These are phyloP conservation scores for Diospyros lotus DNA, from an alignment of 148 eudicot genomes.

Conservation along the genomic window DNA sequence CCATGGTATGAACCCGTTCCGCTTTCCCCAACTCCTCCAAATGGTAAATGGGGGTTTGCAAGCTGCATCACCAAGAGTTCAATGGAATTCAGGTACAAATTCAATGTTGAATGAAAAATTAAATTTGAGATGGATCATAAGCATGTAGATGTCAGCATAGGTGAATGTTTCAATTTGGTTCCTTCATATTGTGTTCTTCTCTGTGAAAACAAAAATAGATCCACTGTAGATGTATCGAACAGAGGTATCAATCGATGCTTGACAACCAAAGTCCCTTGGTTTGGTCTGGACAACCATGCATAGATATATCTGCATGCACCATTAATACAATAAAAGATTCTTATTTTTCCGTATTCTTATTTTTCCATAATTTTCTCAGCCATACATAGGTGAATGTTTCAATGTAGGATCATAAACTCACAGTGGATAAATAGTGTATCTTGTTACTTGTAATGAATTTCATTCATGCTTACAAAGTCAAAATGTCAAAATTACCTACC, in stretches of 20 bases:
- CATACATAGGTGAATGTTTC: too few relatives aligned
- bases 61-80: slow-evolving; percentile 32
- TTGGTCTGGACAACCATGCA: background rate
- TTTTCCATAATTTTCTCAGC: too few relatives aligned
- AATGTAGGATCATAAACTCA: too few relatives aligned
- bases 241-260: background rate
- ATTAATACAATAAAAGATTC: too few relatives aligned
- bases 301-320: background rate
- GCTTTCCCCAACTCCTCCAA: slow-evolving; percentile 91
- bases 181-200: background rate
- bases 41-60: slow-evolving; percentile 52
- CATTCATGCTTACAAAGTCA: too few relatives aligned
- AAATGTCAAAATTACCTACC: too few relatives aligned
- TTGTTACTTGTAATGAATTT: too few relatives aligned
- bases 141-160: background rate
- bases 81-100: background rate
- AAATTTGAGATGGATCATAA: background rate
- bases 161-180: background rate
- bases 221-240: too few relatives aligned
- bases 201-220: background rate
- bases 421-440: too few relatives aligned
- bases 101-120: background rate
- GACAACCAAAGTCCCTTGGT: background rate
- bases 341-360: too few relatives aligned
- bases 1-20: slow-evolving; percentile 87